Base-by-base conservation (phyloP, 192 early-diverging fungal species). In the Kappamyces sp. region DNA sequence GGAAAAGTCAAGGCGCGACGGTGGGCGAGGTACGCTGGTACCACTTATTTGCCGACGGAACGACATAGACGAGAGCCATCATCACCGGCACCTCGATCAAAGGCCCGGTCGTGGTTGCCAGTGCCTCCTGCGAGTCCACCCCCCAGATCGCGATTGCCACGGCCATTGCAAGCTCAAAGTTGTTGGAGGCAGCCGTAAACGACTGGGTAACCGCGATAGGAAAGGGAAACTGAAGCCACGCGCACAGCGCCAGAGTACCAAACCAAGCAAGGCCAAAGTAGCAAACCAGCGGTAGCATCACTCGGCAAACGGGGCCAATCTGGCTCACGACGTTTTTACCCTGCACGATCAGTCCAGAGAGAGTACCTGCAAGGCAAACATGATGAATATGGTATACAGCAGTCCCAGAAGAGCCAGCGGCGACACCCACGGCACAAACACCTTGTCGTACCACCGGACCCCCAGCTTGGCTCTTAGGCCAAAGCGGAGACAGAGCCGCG, bases 141-240 rank as follows among this genome's bases (percentile, higher is more conserved):
- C 87, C 87, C 67, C 76, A 88, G 0, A 72, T 78, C 1, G 81
- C 79, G 5, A 86, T 72, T 8, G 84, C 81, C 10, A 88, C 79
- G 46, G 84, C 85, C 53, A 88, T 86, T 23, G 87, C 85, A n/a
- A 88, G 65, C 62, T 88, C 85, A 55, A 88, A 88, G 51, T 87
- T 87, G 62, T 87, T 87, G 54, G 71, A 73, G 2, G 77, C 71
- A 2, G 84, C 83, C 0, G 86, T 88, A 49, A 88, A 87, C 40
- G 73, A 49, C 50, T 84, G 84, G 3, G 84, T 78, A 0, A 79
- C 79, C 1, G 74, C 68, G 31, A 73, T 44, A 3, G 58, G 41
- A 58, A 83, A 83, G 0, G 75, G 64, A 12, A 76, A 66, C 31
- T 72, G 47, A 32, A 68, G 59, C 7, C 49, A 39, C 6, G 67